Evolutionary conservation across 2,329 filamentous ascomycete species (phyloP).

Genomic region (Stemphylium beticola): DNA sequence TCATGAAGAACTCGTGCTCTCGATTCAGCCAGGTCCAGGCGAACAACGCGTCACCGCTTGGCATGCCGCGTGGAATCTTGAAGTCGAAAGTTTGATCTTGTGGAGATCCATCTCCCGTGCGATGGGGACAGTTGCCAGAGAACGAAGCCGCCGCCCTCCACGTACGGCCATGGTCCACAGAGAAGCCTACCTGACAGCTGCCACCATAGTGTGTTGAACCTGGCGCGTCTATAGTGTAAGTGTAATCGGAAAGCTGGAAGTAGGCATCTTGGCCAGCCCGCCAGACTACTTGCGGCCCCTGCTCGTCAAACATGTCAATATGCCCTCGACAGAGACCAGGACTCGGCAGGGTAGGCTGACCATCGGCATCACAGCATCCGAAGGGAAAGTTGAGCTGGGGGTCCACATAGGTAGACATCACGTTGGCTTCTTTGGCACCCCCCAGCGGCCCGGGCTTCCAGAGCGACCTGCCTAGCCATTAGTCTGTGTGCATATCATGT

Average conservation of each 20-base stretch:
- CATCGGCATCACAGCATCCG: constrained; percentile 53
- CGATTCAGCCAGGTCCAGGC: constrained; percentile 58
- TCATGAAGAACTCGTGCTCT: constrained; percentile 47
- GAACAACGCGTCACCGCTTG: constrained; percentile 51
- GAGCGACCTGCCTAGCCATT: neutral
- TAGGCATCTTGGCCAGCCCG: constrained; percentile 50
- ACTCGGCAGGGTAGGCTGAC: constrained; percentile 40
- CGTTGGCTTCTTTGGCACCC: neutral
- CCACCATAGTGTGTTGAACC: constrained; percentile 55
- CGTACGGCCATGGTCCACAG: constrained; percentile 51
- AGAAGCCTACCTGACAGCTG: constrained; percentile 56
- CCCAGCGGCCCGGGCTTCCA: neutral
- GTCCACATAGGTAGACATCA: constrained; percentile 21
- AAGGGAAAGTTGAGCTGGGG: constrained; percentile 52
- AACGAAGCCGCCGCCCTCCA: constrained; percentile 55
- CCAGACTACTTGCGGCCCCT: constrained; percentile 54
- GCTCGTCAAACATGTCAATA: constrained; percentile 51
- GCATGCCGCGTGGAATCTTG: constrained; percentile 52
- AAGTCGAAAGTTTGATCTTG: constrained; percentile 54
- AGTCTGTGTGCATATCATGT: neutral
- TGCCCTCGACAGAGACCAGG: constrained; percentile 54
- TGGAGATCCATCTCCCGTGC: constrained; percentile 46
- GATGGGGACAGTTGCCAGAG: constrained; percentile 56
- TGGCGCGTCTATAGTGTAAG: constrained; percentile 34
- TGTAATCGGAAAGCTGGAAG: constrained; percentile 47